Conservation (phyloP, 2,329 filamentous ascomycete genomes). For the Talaromyces sp. region DNA sequence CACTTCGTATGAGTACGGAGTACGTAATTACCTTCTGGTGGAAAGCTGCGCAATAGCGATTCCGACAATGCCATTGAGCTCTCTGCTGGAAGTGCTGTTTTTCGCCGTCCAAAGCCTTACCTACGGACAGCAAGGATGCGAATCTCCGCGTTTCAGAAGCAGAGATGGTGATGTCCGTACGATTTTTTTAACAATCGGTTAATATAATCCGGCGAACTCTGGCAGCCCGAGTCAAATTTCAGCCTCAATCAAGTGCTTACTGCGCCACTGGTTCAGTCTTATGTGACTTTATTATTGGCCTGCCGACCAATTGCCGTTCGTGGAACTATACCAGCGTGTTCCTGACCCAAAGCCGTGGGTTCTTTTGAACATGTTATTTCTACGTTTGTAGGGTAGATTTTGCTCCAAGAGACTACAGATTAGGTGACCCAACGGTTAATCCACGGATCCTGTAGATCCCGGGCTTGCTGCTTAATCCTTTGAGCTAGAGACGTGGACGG, state of each 20-base stretch:
- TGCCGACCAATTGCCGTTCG: background rate
- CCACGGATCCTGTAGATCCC: background rate
- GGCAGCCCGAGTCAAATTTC: background rate
- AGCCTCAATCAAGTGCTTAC: background rate
- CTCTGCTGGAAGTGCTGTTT: too few relatives aligned
- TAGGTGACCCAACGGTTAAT: background rate
- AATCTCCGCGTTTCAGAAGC: background rate
- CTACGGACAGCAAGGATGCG: background rate
- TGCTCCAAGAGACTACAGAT: background rate
- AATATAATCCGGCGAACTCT: too few relatives aligned
- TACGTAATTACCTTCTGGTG: too few relatives aligned
- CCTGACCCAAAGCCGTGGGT: background rate
- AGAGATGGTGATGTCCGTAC: background rate
- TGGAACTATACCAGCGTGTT: background rate
- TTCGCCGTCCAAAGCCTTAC: too few relatives aligned
- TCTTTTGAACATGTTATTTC: background rate
- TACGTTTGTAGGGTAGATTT: background rate
- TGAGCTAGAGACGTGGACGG: background rate
- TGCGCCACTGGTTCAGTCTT: background rate
- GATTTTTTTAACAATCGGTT: too few relatives aligned
- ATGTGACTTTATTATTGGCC: background rate
- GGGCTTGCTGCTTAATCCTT: background rate
- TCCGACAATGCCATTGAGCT: too few relatives aligned
- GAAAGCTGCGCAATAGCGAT: too few relatives aligned
- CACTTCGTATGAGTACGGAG: too few relatives aligned